Evolutionary conservation across 805 yeast species (phyloP).

Genomic region (Candida railenensis): DNA sequence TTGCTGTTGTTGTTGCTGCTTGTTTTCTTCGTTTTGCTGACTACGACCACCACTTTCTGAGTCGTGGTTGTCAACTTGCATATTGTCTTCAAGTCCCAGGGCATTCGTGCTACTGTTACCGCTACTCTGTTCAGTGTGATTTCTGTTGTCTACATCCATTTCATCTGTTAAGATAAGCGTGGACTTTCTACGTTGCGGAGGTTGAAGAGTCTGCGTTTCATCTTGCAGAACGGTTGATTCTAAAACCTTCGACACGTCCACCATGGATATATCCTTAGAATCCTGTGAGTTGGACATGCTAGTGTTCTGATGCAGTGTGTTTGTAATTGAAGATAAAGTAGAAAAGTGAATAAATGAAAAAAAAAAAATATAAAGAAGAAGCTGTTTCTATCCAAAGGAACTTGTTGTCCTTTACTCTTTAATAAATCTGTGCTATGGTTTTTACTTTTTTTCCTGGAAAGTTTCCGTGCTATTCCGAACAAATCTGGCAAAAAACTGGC

Average conservation of each 20-base stretch:
- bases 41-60: conserved; percentile 5
- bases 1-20: conserved; percentile 8
- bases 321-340: neutral
- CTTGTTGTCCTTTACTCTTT: no score
- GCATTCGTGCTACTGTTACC: conserved; percentile 7
- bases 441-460: no score
- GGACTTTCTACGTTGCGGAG: conserved; percentile 54
- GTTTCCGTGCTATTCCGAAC: no score
- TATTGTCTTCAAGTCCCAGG: conserved; percentile 1
- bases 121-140: conserved; percentile 32
- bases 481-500: no score
- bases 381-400: no score
- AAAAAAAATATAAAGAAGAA: neutral
- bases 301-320: neutral
- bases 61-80: conserved; percentile 20
- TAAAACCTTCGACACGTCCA: conserved; percentile 34
- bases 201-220: neutral
- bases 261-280: conserved; percentile 42
- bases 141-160: conserved; percentile 50
- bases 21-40: conserved; percentile 9
- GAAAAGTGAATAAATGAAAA: neutral
- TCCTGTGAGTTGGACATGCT: conserved; percentile 5
- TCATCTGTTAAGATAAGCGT: conserved; percentile 73
- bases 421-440: no score
- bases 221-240: neutral